Percentiles rank a stretch among this genome's conserved stretches.
These are phyloP conservation scores for Colletotrichum sp. DNA, from an alignment of 2,329 filamentous ascomycete species.

Conservation along the genomic window DNA sequence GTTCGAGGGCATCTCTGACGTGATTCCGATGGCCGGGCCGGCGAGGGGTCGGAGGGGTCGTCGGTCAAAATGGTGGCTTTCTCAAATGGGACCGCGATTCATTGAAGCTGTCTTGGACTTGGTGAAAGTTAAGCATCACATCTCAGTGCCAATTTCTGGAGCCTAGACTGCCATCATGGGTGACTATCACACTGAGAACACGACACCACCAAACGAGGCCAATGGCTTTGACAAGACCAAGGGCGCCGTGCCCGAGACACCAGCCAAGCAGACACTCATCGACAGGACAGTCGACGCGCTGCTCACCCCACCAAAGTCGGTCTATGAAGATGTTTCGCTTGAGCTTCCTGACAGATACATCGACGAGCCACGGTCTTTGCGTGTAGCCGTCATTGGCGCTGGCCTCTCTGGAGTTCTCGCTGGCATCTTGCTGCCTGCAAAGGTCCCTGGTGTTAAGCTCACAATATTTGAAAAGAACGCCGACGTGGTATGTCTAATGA, in stretches of 20 bases:
- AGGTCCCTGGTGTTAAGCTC: slow-evolving; percentile 71
- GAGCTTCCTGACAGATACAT: slow-evolving; percentile 43
- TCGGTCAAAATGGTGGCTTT: background rate
- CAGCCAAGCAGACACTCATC: background rate
- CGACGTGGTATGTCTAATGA: slow-evolving; percentile 59
- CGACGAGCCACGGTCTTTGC: slow-evolving; percentile 51
- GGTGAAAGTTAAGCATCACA: background rate
- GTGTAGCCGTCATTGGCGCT: slow-evolving; percentile 68
- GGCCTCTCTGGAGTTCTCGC: slow-evolving; percentile 68
- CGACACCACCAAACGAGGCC: background rate
- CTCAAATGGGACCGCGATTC: background rate
- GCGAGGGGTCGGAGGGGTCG: background rate
- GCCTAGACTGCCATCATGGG: background rate
- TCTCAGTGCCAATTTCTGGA: background rate
- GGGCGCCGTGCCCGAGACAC: background rate
- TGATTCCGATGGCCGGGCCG: slow-evolving; percentile 10
- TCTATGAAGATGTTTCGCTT: slow-evolving; percentile 17
- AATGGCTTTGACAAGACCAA: background rate
- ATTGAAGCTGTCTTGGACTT: background rate
- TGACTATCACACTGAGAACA: slow-evolving; percentile 3
- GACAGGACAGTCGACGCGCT: slow-evolving; percentile 4
- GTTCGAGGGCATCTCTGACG: slow-evolving; percentile 12
- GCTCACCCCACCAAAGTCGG: slow-evolving; percentile 10
- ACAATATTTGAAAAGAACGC: slow-evolving; percentile 72
- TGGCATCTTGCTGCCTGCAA: slow-evolving; percentile 69